phyloP scores from a whole-genome alignment of 202 grass and related monocot genomes.

The Panicum hallii region DNA sequence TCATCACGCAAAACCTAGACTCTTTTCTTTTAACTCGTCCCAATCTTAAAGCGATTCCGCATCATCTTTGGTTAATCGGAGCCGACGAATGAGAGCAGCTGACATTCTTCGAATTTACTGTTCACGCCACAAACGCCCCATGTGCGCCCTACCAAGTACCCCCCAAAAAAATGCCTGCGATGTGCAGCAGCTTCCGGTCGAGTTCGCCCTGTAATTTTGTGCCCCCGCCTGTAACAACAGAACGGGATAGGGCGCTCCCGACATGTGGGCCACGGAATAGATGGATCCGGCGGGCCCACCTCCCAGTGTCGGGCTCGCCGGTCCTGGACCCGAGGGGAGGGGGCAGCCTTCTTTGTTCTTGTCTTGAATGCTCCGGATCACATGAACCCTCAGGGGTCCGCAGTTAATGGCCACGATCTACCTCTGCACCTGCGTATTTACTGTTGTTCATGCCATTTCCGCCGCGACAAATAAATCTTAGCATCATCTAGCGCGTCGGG shows the following conservation, averaged over 20 bases:
- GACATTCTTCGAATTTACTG: constrained; percentile 52
- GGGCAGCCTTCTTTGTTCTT: too few relatives aligned
- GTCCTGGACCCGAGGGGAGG: not conserved
- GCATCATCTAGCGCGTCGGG: not conserved
- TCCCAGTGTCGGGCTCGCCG: not conserved
- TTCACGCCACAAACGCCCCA: not conserved
- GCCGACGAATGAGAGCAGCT: constrained; percentile 34
- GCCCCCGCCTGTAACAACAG: too few relatives aligned
- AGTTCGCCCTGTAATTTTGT: not conserved
- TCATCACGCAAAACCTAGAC: not conserved
- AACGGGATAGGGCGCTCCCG: not conserved
- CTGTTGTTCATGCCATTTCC: constrained; percentile 28
- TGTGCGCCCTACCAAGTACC: not conserved
- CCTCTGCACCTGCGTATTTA: constrained; percentile 12
- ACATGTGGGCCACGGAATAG: constrained; percentile 30
- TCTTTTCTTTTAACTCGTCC: not conserved
- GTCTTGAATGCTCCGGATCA: constrained; percentile 36
- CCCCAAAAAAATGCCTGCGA: not conserved
- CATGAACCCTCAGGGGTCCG: constrained; percentile 39
- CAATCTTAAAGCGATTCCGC: not conserved
- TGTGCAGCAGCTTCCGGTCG: too few relatives aligned
- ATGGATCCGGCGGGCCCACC: constrained; percentile 20
- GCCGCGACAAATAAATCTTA: not conserved
- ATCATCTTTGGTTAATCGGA: not conserved
- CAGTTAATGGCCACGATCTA: constrained; percentile 35